A percentile compares a stretch with the other conserved stretches of the same genome.
Evolutionary conservation across 2,329 filamentous ascomycete species (phyloP).

Genomic region (Hypoxylon sp.): DNA sequence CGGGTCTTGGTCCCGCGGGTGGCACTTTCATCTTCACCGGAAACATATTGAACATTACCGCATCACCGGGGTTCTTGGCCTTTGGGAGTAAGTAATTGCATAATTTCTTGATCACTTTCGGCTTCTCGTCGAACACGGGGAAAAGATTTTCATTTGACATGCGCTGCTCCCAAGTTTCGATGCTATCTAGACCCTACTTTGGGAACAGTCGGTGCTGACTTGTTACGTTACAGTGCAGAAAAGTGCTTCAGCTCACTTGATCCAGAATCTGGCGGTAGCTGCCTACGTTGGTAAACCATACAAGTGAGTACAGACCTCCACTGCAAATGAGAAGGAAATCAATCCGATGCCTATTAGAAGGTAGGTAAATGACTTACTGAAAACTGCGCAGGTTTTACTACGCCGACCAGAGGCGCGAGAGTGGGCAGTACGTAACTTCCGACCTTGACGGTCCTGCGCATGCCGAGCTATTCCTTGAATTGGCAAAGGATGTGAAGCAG

Average conservation of each 20-base stretch:
- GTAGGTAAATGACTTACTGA: constrained; percentile 2
- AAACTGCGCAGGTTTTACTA: constrained; percentile 42
- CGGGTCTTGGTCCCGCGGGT: constrained; percentile 36
- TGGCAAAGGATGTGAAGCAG: constrained; percentile 41
- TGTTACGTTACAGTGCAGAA: constrained; percentile 41
- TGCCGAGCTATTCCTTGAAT: constrained; percentile 32
- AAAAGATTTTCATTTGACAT: background rate
- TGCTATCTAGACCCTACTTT: background rate
- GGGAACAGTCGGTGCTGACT: background rate
- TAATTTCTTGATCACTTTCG: background rate
- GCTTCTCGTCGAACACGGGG: background rate
- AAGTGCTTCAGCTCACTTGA: constrained; percentile 39
- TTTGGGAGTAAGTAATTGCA: constrained; percentile 39
- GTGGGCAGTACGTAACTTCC: constrained; percentile 28
- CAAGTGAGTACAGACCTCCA: constrained; percentile 44
- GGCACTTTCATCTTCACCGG: constrained; percentile 51
- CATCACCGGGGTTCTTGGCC: constrained; percentile 33
- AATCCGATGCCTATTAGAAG: background rate
- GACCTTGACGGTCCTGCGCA: constrained; percentile 37
- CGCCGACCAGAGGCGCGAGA: constrained; percentile 37
- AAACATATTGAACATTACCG: constrained; percentile 46
- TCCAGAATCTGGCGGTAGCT: constrained; percentile 42
- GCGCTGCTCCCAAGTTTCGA: background rate
- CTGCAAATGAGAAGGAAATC: background rate
- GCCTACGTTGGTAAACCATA: constrained; percentile 46